Evolutionary conservation across 106 monocot species (phyloP).

Genomic region (Apostasia shenzhenica): DNA sequence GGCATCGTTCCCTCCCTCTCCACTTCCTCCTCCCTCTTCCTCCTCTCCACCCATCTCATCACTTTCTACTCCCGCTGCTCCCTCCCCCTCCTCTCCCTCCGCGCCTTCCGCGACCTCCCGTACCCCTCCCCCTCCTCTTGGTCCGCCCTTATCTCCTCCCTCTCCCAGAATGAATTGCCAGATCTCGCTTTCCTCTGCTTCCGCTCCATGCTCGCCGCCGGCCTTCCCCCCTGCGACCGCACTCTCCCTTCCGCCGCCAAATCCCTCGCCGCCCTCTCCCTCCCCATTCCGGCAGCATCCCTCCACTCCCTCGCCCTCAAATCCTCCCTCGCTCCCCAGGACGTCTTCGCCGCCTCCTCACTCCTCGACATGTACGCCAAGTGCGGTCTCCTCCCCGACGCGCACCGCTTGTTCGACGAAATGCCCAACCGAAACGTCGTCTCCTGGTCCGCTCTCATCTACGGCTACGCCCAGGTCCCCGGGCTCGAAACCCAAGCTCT

Average conservation of each 20-base stretch:
- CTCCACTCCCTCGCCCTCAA: slow-evolving; percentile 46
- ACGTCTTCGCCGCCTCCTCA: slow-evolving; percentile 48
- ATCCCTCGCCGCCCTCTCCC: slow-evolving; percentile 28
- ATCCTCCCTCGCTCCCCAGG: slow-evolving; percentile 7
- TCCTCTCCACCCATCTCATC: slow-evolving; percentile 77
- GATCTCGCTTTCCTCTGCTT: slow-evolving; percentile 33
- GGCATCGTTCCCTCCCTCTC: slow-evolving; percentile 18
- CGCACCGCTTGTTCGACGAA: slow-evolving; percentile 41
- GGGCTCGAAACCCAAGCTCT: slow-evolving; percentile 28
- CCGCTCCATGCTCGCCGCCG: slow-evolving; percentile 29
- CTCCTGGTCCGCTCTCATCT: slow-evolving; percentile 63
- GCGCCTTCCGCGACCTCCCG: slow-evolving; percentile 49
- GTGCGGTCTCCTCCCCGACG: slow-evolving; percentile 23
- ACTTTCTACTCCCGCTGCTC: slow-evolving; percentile 56
- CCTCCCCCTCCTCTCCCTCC: slow-evolving; percentile 67
- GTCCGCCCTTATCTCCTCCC: slow-evolving; percentile 56
- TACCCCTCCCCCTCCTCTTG: slow-evolving; percentile 33
- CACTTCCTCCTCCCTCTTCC: slow-evolving; percentile 12
- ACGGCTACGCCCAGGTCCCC: slow-evolving; percentile 37
- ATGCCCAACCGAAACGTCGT: slow-evolving; percentile 64
- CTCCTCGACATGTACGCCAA: slow-evolving; percentile 66
- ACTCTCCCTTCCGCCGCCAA: slow-evolving; percentile 45
- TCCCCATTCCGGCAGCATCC: slow-evolving; percentile 10
- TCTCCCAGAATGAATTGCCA: slow-evolving; percentile 55
- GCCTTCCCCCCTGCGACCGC: slow-evolving; percentile 38